Base-by-base conservation (phyloP, 2,329 filamentous ascomycete species). In the Fusarium torulosum region DNA sequence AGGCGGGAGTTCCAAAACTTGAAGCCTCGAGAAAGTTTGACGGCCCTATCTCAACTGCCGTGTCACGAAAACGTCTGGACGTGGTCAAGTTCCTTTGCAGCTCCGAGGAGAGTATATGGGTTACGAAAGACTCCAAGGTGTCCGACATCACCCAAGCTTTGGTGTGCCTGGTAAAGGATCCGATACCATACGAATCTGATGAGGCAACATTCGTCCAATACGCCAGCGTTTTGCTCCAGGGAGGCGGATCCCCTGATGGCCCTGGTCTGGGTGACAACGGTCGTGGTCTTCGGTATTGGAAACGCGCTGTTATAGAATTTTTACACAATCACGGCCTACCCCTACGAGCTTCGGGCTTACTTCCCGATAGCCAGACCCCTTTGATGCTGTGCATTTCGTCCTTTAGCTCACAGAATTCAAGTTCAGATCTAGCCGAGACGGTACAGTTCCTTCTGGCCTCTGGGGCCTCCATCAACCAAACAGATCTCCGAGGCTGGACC, bases 401-500 rank as follows among this genome's bases (percentile, higher is more conserved):
- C 37, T 0, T 19, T n/a, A 1, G 14, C 17, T 6, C 29, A 4
- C 13, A 7, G 10, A 7, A 14, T 33, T 15, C 14, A 33, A 33
- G 2, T 33, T 33, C 6, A 6, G 21, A 56, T 2, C 59, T 49
- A 35, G 13, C 5, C 14, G 51, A 46, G 2, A 17, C 21, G 10
- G 20, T 63, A 13, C 21, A 63, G 19, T 40, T 50, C n/a, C 41
- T 63, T 2, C n/a, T 63, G 13, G 40, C 45, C 17, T 63, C 51
- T 20, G 44, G 59, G 4, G 40, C 52, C 4, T 50, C 37, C 3
- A 17, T 63, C 7, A 63, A 63, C 14, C 51, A 51, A 21, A 52
- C 44, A 3, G 59, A 63, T 21, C 21, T 25, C 3, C 31, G 35
- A 19, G 59, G 59, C 2, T 58, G 59, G 58, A 58, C 20, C 7